phyloP scores from a whole-genome alignment of 2,329 filamentous ascomycete genomes.

The Beauveria varroae region DNA sequence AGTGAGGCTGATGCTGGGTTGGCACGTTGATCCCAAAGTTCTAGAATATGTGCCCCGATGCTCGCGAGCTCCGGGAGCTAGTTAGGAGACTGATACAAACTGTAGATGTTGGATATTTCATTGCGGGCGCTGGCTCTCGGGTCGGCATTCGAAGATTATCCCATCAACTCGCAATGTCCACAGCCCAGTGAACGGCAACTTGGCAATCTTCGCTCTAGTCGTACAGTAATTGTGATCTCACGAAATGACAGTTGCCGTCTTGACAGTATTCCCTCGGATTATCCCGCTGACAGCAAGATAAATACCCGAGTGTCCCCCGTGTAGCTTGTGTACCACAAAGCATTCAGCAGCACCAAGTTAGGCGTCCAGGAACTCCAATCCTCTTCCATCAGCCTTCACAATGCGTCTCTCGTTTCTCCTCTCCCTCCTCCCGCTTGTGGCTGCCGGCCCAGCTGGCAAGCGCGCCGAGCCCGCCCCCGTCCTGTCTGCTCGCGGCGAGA shows the following conservation, averaged over 20 bases:
- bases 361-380: too few species aligned
- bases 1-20: too few species aligned
- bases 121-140: too few species aligned
- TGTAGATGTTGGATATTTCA: too few species aligned
- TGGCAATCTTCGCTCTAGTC: background rate
- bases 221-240: background rate
- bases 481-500: slow-evolving; percentile 12
- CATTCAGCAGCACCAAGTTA: too few species aligned
- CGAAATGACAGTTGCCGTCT: background rate
- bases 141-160: too few species aligned
- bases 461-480: slow-evolving; percentile 15
- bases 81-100: too few species aligned
- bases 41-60: too few species aligned
- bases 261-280: background rate
- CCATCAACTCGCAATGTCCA: background rate
- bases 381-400: background rate
- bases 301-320: background rate
- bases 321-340: background rate
- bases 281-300: background rate
- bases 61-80: too few species aligned
- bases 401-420: slow-evolving; percentile 7
- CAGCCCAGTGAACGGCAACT: background rate
- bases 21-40: too few species aligned
- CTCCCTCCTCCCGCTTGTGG: slow-evolving; percentile 7
- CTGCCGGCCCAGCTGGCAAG: slow-evolving; percentile 2